Evolutionary conservation across 768 basidiomycete species (phyloP).

Genomic region (Macrolepiota dolichaula): DNA sequence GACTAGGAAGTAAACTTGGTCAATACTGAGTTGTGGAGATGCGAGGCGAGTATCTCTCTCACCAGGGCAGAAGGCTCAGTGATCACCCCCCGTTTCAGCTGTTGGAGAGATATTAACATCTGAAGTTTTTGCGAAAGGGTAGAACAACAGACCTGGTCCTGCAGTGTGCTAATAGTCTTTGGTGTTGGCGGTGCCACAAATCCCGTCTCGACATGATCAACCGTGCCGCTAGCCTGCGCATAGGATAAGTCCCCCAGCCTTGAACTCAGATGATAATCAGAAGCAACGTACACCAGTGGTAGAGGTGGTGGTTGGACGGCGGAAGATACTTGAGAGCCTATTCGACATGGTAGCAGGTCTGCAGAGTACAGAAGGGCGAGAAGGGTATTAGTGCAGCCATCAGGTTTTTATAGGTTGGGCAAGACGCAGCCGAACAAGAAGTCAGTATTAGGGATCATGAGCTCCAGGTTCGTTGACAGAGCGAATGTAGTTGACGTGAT

Average conservation of each 20-base stretch:
- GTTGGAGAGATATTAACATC: background rate
- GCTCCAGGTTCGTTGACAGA: background rate
- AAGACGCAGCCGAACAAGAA: background rate
- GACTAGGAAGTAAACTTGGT: slow-evolving; percentile 33
- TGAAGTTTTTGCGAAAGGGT: background rate
- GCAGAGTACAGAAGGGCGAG: background rate
- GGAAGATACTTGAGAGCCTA: slow-evolving; percentile 10
- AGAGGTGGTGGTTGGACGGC: slow-evolving; percentile 10
- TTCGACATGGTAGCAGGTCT: slow-evolving; percentile 7
- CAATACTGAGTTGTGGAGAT: background rate
- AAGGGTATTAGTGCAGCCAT: background rate
- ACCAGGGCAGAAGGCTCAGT: slow-evolving; percentile 42
- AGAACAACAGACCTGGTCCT: slow-evolving; percentile 32
- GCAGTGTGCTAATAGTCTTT: slow-evolving; percentile 38
- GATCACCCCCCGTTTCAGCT: slow-evolving; percentile 40
- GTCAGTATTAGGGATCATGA: background rate
- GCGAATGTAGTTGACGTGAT: background rate
- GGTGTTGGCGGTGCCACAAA: slow-evolving; percentile 16
- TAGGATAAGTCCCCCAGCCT: background rate
- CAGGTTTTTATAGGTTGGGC: background rate
- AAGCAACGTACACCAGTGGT: background rate
- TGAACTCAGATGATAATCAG: background rate
- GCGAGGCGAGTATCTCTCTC: slow-evolving; percentile 15
- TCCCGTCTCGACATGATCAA: slow-evolving; percentile 10
- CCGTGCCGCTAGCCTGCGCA: slow-evolving; percentile 15